Base-by-base conservation (phyloP, 257 asterid genomes). In the Petrea volubilis region DNA sequence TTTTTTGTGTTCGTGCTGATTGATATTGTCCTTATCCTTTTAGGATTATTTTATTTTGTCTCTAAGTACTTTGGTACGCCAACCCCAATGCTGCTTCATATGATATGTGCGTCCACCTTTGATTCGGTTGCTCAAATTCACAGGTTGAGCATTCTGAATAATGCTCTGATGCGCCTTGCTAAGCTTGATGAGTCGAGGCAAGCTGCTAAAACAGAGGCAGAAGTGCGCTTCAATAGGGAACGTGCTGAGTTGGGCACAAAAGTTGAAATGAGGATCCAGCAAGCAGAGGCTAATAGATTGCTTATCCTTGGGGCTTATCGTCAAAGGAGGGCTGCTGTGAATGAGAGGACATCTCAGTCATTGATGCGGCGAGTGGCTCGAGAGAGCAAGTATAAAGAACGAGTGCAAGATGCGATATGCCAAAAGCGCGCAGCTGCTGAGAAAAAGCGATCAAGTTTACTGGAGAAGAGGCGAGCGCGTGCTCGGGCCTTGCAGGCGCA, bases 361-460 rank as follows among this genome's bases (percentile, higher is more conserved):
- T 63, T 79, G 80, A 27, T 71, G 34, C 76, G 85, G 38, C 77
- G 90, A 74, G 72, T 77, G 78, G 82, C 87, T 50, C 68, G 87
- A 47, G 94, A 85, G 84, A 85, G 81, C 79, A 87, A 79, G 79
- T 79, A 87, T 55, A 87, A 87, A 74, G 94, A 87, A 64, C 81
- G 86, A 33, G 85, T 87, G 41, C 77, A 77, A 38, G 82, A 88
- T 36, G 87, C 90, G 28, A 85, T 83, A 61, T 58, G 36, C 70
- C 94, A 85, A 68, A 87, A 87, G 71, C 89, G 94, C 47, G 84
- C 86, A 7, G 94, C 91, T 64, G 94, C 91, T 25, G 94, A 87
- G 82, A 83, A 83, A 67, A 87, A 85, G 53, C 79, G 90, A 21
- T 31, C 79, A 56, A 84, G 81, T 50, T 79, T 87, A 70, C 83